These are phyloP conservation scores for Hypoxylon perforatum DNA, from an alignment of 495 filamentous ascomycete genomes.

Conservation along the genomic window DNA sequence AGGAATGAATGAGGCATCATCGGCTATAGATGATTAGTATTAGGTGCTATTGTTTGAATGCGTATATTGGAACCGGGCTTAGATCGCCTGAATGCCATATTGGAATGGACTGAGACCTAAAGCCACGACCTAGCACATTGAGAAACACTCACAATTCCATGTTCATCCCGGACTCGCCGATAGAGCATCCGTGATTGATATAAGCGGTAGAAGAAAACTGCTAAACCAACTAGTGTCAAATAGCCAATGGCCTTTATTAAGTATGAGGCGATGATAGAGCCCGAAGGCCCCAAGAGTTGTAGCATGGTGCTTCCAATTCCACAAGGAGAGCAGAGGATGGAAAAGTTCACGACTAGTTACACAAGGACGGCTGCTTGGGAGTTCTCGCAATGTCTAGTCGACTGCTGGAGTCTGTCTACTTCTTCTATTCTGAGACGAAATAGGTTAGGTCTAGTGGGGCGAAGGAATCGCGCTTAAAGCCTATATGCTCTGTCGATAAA, in stretches of 20 bases:
- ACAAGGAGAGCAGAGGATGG: neutral
- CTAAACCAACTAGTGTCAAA: constrained; percentile 21
- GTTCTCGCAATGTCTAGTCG: neutral
- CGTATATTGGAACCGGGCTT: neutral
- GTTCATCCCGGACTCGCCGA: constrained; percentile 42
- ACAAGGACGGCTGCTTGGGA: constrained; percentile 1
- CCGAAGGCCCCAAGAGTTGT: constrained; percentile 9
- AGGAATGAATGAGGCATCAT: constrained; percentile 54
- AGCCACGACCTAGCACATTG: neutral
- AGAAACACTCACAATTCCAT: constrained; percentile 40
- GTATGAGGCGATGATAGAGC: constrained; percentile 5
- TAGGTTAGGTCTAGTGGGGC: neutral
- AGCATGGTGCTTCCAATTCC: constrained; percentile 11
- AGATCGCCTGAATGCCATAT: neutral
- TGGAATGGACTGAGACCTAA: neutral
- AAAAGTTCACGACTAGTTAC: neutral
- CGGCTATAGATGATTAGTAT: constrained; percentile 36
- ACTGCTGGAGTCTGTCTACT: neutral
- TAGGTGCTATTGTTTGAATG: neutral
- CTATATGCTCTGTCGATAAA: too few relatives aligned
- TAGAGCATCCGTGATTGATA: constrained; percentile 40
- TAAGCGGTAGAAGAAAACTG: constrained; percentile 40
- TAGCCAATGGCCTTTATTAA: constrained; percentile 21
- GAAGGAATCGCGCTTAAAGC: neutral
- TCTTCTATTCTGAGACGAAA: too few relatives aligned